Conservation (phyloP, 2,329 filamentous ascomycete genomes). For the Capronia coronata region DNA sequence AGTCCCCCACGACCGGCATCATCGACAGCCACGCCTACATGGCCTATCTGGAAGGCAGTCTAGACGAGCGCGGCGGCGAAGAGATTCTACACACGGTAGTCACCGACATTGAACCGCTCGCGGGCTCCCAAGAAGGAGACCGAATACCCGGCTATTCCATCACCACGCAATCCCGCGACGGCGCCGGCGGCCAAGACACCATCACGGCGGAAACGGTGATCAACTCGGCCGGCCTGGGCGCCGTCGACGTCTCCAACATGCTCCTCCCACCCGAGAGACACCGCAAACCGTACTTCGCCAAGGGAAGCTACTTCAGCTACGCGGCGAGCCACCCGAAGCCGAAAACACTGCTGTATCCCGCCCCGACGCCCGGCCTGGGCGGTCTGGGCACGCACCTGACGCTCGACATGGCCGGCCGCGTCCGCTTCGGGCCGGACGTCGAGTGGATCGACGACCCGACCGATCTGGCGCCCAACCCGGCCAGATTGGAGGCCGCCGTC, state of each 20-base stretch:
- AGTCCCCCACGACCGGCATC: constrained; percentile 81
- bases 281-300: constrained; percentile 68
- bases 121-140: constrained; percentile 34
- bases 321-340: constrained; percentile 57
- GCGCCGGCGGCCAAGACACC: constrained; percentile 35
- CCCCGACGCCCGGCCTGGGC: constrained; percentile 70
- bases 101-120: constrained; percentile 49
- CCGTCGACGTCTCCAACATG: constrained; percentile 73
- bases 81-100: constrained; percentile 65
- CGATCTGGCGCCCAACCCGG: constrained; percentile 61
- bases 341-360: constrained; percentile 76
- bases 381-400: constrained; percentile 95
- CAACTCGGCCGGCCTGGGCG: constrained; percentile 78
- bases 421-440: constrained; percentile 90
- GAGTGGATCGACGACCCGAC: constrained; percentile 78
- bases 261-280: constrained; percentile 57
- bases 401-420: constrained; percentile 72
- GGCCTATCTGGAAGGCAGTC: constrained; percentile 67
- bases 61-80: constrained; percentile 70
- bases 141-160: too few species aligned
- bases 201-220: constrained; percentile 72
- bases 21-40: constrained; percentile 82
- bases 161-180: not conserved
- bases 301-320: constrained; percentile 94
- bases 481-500: constrained; percentile 60